Evolutionary conservation across 805 yeast genomes (phyloP), one percentile per base, ranked within the genome.

Genomic region (Schwanniomyces vanrijiae): DNA sequence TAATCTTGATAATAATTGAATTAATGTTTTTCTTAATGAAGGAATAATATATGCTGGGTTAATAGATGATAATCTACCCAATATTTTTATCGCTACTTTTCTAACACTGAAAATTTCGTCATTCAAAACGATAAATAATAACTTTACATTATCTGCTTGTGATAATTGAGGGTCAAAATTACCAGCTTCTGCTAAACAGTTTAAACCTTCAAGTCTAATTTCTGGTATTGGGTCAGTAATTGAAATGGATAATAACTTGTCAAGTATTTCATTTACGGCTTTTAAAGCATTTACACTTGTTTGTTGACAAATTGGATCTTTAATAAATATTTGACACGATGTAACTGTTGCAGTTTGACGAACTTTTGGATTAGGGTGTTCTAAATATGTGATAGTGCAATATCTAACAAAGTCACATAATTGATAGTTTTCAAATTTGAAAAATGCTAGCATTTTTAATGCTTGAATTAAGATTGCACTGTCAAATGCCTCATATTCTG

Each of bases 41-140:
- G 99, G 99, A 33, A 92, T 90, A 52, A 94, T 88, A 64, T 90
- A 92, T 0, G 99, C 97, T 0, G 99, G 98, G 58, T 94, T 94
- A 35, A 90, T 85, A 1, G 81, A 68, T 0, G 96, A 86, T 14
- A 94, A 68, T 46, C 97, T 77, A 2, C 99, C 98, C 48, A 94
- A 81, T 9, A 91, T 78, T 42, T 76, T 77, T 28, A 92, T 81
- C 0, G 96, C 86, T 13, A 82, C 86, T 56, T 87, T 83, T 46
- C 96, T 79, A 9, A 94, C 86, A 9, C 82, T 83, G 60, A 94
- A 94, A 2, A 80, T 80, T 64, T 92, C 98, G 66, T 94, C 99
- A 60, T 94, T 88, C 47, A 92, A 70, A 0, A 97, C 92, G 73
- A 91, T 88, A 58, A 92, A 89, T 19, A 94, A 71, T 11, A 91